Conservation (phyloP, 306 rosid species). For the Sicyos baderoa region DNA sequence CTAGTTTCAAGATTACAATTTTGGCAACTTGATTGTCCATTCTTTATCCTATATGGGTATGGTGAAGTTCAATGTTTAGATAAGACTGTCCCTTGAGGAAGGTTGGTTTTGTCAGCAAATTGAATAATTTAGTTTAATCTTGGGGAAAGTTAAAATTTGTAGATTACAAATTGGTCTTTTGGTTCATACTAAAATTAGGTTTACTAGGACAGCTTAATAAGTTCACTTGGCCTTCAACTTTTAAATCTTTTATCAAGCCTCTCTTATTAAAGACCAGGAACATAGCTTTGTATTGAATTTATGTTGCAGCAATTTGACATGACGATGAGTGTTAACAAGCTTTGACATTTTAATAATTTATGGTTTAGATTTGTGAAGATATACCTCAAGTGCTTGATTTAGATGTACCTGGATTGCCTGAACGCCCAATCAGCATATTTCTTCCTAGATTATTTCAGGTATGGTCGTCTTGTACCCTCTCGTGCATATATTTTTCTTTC, state of each 20-base stretch:
- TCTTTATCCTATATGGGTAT: not conserved
- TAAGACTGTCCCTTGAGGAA: not conserved
- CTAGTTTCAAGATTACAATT: not conserved
- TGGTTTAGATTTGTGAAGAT: conserved; percentile 85
- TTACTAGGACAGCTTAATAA: not conserved
- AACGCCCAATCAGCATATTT: conserved; percentile 80
- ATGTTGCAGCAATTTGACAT: not conserved
- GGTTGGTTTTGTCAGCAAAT: not conserved
- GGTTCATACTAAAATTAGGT: not conserved
- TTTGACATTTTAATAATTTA: conserved; percentile 5
- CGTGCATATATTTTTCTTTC: not conserved
- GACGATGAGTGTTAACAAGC: not conserved
- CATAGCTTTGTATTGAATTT: not conserved
- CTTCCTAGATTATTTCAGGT: conserved; percentile 87
- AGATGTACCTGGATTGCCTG: conserved; percentile 89
- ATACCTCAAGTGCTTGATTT: conserved; percentile 90
- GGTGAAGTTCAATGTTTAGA: not conserved
- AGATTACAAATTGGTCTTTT: not conserved
- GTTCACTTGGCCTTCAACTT: not conserved
- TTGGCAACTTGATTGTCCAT: not conserved
- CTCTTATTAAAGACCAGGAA: not conserved
- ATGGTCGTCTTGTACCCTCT: conserved; percentile 1
- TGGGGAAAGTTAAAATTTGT: not conserved
- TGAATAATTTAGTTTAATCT: not conserved
- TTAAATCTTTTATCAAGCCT: not conserved